Conservation (phyloP, 345 rosid species). For the Corchorus olitorius region DNA sequence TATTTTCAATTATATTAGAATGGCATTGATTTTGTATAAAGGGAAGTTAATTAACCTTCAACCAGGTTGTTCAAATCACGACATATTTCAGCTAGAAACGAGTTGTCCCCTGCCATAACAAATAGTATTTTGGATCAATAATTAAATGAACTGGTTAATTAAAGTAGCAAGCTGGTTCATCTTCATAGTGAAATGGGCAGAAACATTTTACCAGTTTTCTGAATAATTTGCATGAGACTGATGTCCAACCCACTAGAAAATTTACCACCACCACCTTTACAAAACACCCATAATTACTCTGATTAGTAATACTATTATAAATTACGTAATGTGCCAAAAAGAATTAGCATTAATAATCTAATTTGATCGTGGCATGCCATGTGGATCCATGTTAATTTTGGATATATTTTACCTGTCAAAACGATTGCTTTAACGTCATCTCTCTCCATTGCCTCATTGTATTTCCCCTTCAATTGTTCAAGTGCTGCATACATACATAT, state of each 20-base stretch:
- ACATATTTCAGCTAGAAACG: background rate
- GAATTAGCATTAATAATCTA: too few species aligned
- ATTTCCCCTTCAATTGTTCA: conserved; percentile 62
- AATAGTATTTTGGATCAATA: background rate
- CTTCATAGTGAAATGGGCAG: too few species aligned
- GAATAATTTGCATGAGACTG: conserved; percentile 71
- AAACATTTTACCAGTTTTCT: conserved; percentile 55
- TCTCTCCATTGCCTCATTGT: conserved; percentile 61
- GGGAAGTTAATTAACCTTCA: background rate
- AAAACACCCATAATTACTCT: background rate
- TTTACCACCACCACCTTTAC: conserved; percentile 67
- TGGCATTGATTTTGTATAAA: background rate
- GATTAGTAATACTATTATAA: background rate
- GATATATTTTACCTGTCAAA: conserved; percentile 54
- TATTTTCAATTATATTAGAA: background rate
- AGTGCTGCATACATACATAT: conserved; percentile 44
- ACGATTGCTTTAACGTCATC: conserved; percentile 79
- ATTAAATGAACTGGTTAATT: background rate
- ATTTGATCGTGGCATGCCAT: too few species aligned
- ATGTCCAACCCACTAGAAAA: conserved; percentile 91
- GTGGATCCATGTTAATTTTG: too few species aligned
- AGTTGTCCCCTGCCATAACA: conserved; percentile 1
- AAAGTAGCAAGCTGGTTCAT: background rate
- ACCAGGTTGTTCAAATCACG: background rate
- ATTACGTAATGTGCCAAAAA: background rate